phyloP scores from a whole-genome alignment of 129 eudicot genomes.

The Flaveria linearis region DNA sequence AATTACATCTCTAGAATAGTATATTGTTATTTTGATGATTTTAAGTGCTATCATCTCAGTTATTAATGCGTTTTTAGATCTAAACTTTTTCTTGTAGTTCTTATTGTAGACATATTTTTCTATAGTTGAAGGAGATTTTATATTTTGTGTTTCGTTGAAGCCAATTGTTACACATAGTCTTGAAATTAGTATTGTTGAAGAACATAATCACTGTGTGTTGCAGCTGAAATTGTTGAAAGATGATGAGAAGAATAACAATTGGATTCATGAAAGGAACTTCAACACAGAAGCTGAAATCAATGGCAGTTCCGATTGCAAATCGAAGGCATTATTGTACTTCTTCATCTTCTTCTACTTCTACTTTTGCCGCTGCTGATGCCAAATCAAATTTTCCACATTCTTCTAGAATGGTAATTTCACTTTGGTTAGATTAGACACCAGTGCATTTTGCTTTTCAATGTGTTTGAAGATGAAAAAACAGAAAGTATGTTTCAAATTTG shows the following conservation, averaged over 20 bases:
- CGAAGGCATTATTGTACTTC: conserved; percentile 39
- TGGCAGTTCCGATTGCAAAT: conserved; percentile 18
- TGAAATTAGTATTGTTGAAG: no score
- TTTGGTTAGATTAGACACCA: not conserved
- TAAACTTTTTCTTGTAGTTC: no score
- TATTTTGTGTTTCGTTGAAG: no score
- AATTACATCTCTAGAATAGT: no score
- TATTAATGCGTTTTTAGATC: no score
- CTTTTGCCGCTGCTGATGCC: conserved; percentile 26
- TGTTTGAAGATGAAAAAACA: not conserved
- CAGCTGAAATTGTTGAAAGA: conserved; percentile 16
- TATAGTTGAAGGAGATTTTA: no score
- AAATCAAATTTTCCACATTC: conserved; percentile 47
- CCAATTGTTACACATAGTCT: no score
- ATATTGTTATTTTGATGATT: no score
- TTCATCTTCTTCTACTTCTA: conserved; percentile 18
- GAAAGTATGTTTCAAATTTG: not conserved
- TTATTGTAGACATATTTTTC: no score
- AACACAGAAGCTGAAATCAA: conserved; percentile 39
- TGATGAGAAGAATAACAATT: conserved; percentile 40
- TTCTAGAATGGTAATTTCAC: conserved; percentile 45
- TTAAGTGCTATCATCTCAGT: no score
- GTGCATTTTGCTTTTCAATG: not conserved
- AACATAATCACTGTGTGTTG: conserved; percentile 17
- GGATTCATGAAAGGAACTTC: conserved; percentile 37